These are phyloP conservation scores for Allium cepa DNA, from an alignment of 106 monocot genomes.

Conservation along the genomic window DNA sequence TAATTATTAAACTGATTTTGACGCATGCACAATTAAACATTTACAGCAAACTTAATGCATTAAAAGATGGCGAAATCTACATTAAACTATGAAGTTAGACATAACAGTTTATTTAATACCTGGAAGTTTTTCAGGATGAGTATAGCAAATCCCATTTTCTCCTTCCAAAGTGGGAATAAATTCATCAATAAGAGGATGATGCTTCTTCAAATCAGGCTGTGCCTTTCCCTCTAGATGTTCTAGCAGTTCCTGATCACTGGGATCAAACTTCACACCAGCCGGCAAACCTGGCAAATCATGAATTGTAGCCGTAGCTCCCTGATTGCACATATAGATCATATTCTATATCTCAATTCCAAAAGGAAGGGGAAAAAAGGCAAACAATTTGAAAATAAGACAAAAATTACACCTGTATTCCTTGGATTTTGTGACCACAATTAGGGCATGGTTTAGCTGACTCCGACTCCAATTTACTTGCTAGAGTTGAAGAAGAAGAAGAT, in stretches of 20 bases:
- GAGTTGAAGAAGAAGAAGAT: neutral
- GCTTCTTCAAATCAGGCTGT: conserved; percentile 36
- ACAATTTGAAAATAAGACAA: neutral
- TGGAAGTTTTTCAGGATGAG: conserved; percentile 92
- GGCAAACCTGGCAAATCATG: conserved; percentile 71
- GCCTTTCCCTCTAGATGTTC: conserved; percentile 81
- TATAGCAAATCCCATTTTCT: conserved; percentile 93
- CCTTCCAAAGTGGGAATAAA: conserved; percentile 92
- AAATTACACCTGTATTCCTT: conserved; percentile 17
- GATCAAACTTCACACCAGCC: conserved; percentile 88
- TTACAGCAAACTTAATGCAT: too few species aligned
- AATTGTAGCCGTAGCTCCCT: conserved; percentile 2
- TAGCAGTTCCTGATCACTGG: conserved; percentile 78
- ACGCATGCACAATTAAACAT: too few species aligned
- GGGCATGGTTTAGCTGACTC: conserved; percentile 40
- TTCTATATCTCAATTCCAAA: neutral
- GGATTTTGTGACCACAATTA: conserved; percentile 46
- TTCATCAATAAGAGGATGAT: conserved; percentile 78
- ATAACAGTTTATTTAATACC: conserved; percentile 18
- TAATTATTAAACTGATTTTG: too few species aligned
- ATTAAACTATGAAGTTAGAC: too few species aligned
- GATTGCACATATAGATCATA: too few species aligned
- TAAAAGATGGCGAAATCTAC: too few species aligned
- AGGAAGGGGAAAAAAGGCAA: neutral
- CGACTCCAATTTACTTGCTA: conserved; percentile 8